Evolutionary conservation across 148 eudicot genomes (phyloP).

Genomic region (Rhododendron henanense): DNA sequence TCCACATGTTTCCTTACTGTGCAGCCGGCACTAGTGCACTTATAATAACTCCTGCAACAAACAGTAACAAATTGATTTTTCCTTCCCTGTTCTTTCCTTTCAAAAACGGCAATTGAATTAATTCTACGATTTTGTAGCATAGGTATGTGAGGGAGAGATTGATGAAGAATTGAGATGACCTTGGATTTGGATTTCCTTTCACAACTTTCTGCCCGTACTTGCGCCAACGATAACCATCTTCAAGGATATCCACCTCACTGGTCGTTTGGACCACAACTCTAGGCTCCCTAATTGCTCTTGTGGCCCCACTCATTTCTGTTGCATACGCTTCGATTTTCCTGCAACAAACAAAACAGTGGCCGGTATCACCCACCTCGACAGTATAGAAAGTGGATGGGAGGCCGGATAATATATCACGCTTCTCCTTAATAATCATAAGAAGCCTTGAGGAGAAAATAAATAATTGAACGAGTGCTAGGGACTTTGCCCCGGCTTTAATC

Average conservation of each 20-base stretch:
- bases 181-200: constrained; percentile 71
- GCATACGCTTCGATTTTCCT: constrained; percentile 57
- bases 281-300: constrained; percentile 58
- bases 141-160: background rate
- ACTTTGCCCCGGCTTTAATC: background rate
- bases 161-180: constrained; percentile 23
- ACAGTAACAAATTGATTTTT: background rate
- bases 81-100: background rate
- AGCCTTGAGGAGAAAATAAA: background rate
- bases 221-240: constrained; percentile 71
- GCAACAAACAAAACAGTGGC: background rate
- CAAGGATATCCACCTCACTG: constrained; percentile 66
- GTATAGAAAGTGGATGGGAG: background rate
- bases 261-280: constrained; percentile 68
- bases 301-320: constrained; percentile 47
- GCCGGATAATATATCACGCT: background rate
- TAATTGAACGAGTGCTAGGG: background rate
- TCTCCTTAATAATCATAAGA: background rate
- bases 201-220: constrained; percentile 72
- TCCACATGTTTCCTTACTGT: constrained; percentile 60
- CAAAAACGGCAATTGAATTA: background rate
- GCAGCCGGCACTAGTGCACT: constrained; percentile 65
- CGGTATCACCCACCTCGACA: background rate
- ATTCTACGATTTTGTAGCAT: background rate
- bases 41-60: constrained; percentile 61